Percentiles rank a stretch among this genome's conserved stretches.
phyloP scores from a whole-genome alignment of 2,329 filamentous ascomycete genomes.

The Cladorrhinum sp. region DNA sequence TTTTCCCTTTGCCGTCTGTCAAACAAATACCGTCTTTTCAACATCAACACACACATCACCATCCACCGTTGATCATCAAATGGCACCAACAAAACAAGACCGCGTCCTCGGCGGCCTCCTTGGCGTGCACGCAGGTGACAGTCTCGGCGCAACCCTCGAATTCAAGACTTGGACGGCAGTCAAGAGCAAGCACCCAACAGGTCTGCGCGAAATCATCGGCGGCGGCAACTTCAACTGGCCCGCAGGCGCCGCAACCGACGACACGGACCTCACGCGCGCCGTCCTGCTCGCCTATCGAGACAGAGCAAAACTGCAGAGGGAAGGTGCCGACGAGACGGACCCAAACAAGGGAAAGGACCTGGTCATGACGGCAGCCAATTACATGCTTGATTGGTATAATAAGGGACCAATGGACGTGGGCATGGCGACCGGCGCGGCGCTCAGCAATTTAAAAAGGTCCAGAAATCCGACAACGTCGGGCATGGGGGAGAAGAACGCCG shows the following conservation, averaged over 20 bases:
- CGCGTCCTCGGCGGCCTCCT: constrained; percentile 44
- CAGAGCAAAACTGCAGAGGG: not conserved
- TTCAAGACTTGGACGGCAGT: constrained; percentile 38
- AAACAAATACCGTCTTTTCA: not conserved
- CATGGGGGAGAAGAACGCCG: constrained; percentile 38
- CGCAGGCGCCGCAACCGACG: constrained; percentile 45
- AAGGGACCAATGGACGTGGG: constrained; percentile 42
- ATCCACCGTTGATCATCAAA: constrained; percentile 2
- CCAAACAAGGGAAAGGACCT: constrained; percentile 28
- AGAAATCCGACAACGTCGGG: constrained; percentile 35
- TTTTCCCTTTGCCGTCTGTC: not conserved
- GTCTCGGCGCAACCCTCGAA: constrained; percentile 45
- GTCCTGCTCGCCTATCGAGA: constrained; percentile 44
- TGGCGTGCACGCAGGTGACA: constrained; percentile 46
- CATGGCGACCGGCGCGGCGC: constrained; percentile 36
- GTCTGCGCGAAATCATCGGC: constrained; percentile 42
- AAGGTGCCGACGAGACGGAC: not conserved
- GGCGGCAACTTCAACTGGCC: constrained; percentile 44
- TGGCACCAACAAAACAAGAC: constrained; percentile 12
- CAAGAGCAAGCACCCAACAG: constrained; percentile 34
- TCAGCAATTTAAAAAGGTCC: constrained; percentile 30
- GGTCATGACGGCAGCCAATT: constrained; percentile 34
- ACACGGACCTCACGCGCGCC: constrained; percentile 46
- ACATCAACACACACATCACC: not conserved
- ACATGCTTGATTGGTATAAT: constrained; percentile 42